Percentiles rank a stretch among this genome's conserved stretches.
Evolutionary conservation across 2,329 filamentous ascomycete genomes (phyloP).

Genomic region (Ascochyta lentis): DNA sequence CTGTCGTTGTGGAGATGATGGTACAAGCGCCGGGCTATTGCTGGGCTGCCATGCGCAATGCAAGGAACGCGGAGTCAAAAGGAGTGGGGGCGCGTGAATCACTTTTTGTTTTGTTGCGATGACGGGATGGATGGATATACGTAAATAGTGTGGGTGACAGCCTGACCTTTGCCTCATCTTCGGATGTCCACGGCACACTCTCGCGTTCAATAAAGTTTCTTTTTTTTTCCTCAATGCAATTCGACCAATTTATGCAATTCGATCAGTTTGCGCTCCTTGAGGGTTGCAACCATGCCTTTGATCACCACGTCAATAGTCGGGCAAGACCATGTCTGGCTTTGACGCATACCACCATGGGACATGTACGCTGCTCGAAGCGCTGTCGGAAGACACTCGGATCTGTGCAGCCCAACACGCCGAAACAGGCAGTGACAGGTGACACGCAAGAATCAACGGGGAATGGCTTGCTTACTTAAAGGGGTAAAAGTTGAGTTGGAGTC

Average conservation of each 20-base stretch:
- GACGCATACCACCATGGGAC: conserved; percentile 9
- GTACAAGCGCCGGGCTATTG: conserved; percentile 3
- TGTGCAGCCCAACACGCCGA: conserved; percentile 3
- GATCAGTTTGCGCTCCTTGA: no score
- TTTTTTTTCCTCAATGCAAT: neutral
- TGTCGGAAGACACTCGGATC: neutral
- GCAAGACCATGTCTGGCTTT: neutral
- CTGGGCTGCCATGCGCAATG: conserved; percentile 1
- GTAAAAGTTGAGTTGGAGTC: conserved; percentile 13
- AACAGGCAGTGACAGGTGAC: conserved; percentile 29
- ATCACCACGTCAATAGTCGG: neutral
- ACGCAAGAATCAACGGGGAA: conserved; percentile 24
- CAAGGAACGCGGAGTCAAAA: neutral
- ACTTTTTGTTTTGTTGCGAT: conserved; percentile 3
- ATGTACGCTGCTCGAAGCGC: conserved; percentile 13
- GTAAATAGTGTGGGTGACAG: no score
- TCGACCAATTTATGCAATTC: no score
- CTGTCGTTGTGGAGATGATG: conserved; percentile 3
- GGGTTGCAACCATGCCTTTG: neutral
- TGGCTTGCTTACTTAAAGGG: conserved; percentile 28
- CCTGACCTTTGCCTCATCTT: no score
- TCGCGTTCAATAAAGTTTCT: neutral
- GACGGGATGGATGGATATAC: neutral
- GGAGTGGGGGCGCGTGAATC: neutral
- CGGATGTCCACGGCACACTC: no score